Percentiles rank a stretch among this genome's conserved stretches.
Evolutionary conservation across 352 stramenopile genomes (phyloP).

Genomic region (Pythium dissimile): DNA sequence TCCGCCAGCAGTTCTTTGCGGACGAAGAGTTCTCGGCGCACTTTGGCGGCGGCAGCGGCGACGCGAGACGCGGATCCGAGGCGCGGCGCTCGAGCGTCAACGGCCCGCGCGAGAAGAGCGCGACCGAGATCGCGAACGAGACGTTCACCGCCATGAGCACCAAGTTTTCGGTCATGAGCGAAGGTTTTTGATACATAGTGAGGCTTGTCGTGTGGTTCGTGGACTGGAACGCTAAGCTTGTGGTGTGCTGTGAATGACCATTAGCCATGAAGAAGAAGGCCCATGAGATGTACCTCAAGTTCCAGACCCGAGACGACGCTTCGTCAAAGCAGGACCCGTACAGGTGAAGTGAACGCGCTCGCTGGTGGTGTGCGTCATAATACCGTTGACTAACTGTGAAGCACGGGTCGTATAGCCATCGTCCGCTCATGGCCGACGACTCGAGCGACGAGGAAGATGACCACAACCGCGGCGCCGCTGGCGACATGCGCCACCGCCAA

Average conservation of each 20-base stretch:
- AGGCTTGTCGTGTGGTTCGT: neutral
- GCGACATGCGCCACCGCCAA: slow-evolving; percentile 40
- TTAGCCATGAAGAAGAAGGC: slow-evolving; percentile 81
- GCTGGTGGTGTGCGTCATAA: no score
- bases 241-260: no score
- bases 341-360: slow-evolving; percentile 37
- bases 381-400: no score
- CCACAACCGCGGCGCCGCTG: slow-evolving; percentile 18
- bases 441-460: slow-evolving; percentile 71
- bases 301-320: slow-evolving; percentile 65
- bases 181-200: slow-evolving; percentile 51
- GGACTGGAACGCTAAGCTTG: no score
- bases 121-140: slow-evolving; percentile 66
- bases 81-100: slow-evolving; percentile 13
- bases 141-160: slow-evolving; percentile 65
- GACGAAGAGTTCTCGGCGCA: slow-evolving; percentile 75
- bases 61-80: slow-evolving; percentile 3
- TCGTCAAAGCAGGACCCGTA: slow-evolving; percentile 50
- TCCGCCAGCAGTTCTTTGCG: slow-evolving; percentile 65
- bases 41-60: slow-evolving; percentile 35
- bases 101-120: slow-evolving; percentile 55
- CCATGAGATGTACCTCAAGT: slow-evolving; percentile 80
- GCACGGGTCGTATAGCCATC: slow-evolving; percentile 64
- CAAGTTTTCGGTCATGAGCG: slow-evolving; percentile 76
- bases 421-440: slow-evolving; percentile 63